These are phyloP conservation scores for Pseudocercospora eumusae DNA, from an alignment of 2,329 filamentous ascomycete species.

Conservation along the genomic window DNA sequence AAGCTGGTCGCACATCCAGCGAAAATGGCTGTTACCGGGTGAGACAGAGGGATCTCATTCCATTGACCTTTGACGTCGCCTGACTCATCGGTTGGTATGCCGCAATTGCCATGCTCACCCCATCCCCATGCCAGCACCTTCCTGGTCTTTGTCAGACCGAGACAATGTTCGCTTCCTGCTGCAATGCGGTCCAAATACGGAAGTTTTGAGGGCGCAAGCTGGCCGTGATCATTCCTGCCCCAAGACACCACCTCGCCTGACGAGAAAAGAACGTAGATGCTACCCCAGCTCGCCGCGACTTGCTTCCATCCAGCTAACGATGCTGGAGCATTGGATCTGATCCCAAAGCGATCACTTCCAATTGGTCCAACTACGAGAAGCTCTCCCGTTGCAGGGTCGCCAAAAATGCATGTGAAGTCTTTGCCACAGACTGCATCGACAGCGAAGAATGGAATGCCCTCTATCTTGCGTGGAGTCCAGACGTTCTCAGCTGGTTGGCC, in stretches of 20 bases:
- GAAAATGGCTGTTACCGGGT: slow-evolving; percentile 63
- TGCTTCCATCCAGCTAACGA: slow-evolving; percentile 62
- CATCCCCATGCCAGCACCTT: slow-evolving; percentile 87
- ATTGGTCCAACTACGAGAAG: slow-evolving; percentile 71
- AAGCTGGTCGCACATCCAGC: slow-evolving; percentile 93
- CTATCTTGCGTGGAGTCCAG: slow-evolving; percentile 63
- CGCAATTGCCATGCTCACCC: slow-evolving; percentile 98
- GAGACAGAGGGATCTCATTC: slow-evolving; percentile 63
- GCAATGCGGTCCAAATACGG: slow-evolving; percentile 65
- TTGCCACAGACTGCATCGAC: slow-evolving; percentile 72
- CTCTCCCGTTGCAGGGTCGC: slow-evolving; percentile 56
- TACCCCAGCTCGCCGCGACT: slow-evolving; percentile 79
- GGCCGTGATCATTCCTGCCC: slow-evolving; percentile 84
- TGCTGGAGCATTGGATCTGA: slow-evolving; percentile 50
- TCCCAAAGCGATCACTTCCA: slow-evolving; percentile 67
- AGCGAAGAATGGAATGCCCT: slow-evolving; percentile 62
- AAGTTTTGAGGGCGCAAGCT: slow-evolving; percentile 67
- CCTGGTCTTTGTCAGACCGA: slow-evolving; percentile 66
- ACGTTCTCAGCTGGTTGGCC: slow-evolving; percentile 60
- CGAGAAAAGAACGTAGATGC: slow-evolving; percentile 67
- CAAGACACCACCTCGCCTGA: slow-evolving; percentile 67
- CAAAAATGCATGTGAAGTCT: slow-evolving; percentile 78
- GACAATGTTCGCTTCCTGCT: slow-evolving; percentile 85
- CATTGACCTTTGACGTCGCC: slow-evolving; percentile 69
- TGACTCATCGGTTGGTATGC: slow-evolving; percentile 61